Percentiles rank a stretch among this genome's conserved stretches.
These are phyloP conservation scores for Graphilbum fragrans DNA, from an alignment of 2,329 filamentous ascomycete genomes.

Conservation along the genomic window DNA sequence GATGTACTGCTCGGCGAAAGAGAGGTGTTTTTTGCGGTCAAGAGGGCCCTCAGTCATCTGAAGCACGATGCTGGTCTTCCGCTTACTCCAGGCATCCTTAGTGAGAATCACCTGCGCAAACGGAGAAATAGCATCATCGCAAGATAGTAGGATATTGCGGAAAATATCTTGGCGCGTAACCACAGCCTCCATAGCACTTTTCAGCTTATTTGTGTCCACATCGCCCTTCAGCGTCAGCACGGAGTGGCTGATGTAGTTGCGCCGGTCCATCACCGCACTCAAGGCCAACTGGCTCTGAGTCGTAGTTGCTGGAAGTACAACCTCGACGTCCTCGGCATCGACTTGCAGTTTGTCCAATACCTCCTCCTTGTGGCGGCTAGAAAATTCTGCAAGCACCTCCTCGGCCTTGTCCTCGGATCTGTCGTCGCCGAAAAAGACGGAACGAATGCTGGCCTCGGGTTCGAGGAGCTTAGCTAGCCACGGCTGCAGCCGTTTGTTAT, in stretches of 20 bases:
- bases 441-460: slow-evolving; percentile 14
- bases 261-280: slow-evolving; percentile 17
- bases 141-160: slow-evolving; percentile 18
- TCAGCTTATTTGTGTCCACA: slow-evolving; percentile 13
- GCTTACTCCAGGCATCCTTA: slow-evolving; percentile 4
- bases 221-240: slow-evolving; percentile 14
- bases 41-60: too few species aligned
- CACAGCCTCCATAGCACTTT: slow-evolving; percentile 14
- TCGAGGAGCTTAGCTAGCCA: slow-evolving; percentile 16
- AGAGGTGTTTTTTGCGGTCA: too few species aligned
- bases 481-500: slow-evolving; percentile 5
- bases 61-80: too few species aligned
- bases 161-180: slow-evolving; percentile 18
- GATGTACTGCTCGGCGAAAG: slow-evolving; percentile 11
- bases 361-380: background rate
- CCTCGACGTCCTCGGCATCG: slow-evolving; percentile 11
- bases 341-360: background rate
- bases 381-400: background rate
- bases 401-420: background rate
- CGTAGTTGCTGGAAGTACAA: slow-evolving; percentile 19
- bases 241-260: slow-evolving; percentile 20
- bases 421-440: slow-evolving; percentile 9
- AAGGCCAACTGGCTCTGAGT: slow-evolving; percentile 22
- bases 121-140: slow-evolving; percentile 20
- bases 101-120: slow-evolving; percentile 21